These are phyloP conservation scores for Xylariomycetidae sp. DNA, from an alignment of 2,329 filamentous ascomycete species.

Conservation along the genomic window DNA sequence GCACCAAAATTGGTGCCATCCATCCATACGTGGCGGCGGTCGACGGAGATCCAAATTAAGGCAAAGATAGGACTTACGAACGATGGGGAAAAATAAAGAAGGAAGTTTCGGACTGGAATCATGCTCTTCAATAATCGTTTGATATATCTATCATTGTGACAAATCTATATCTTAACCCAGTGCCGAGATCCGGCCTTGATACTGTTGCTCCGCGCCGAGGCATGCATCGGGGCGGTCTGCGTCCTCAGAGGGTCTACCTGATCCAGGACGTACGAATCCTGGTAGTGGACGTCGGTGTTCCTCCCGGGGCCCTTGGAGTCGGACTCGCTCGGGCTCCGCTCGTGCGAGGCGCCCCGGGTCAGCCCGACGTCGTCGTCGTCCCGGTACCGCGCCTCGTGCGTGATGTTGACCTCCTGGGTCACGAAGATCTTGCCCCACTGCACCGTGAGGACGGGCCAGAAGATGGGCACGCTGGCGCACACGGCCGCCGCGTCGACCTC, in stretches of 20 bases:
- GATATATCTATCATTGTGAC: slow-evolving; percentile 4
- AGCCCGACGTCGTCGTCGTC: slow-evolving; percentile 18
- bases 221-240: slow-evolving; percentile 8
- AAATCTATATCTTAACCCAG: slow-evolving; percentile 17
- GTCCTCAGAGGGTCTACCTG: slow-evolving; percentile 17
- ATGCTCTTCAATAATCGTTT: background rate
- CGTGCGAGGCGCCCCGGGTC: slow-evolving; percentile 10
- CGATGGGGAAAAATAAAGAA: too few relatives aligned
- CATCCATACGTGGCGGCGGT: too few relatives aligned
- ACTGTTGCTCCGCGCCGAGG: slow-evolving; percentile 11
- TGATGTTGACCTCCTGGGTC: slow-evolving; percentile 23
- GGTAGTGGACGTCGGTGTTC: slow-evolving; percentile 13
- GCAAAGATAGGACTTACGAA: too few relatives aligned
- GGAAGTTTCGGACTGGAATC: too few relatives aligned
- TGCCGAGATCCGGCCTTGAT: slow-evolving; percentile 10
- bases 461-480: slow-evolving; percentile 24
- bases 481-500: slow-evolving; percentile 22
- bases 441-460: slow-evolving; percentile 22
- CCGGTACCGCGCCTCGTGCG: slow-evolving; percentile 17
- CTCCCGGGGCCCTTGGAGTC: slow-evolving; percentile 5
- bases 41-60: too few relatives aligned
- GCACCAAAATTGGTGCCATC: too few relatives aligned
- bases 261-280: slow-evolving; percentile 15
- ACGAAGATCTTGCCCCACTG: slow-evolving; percentile 24
- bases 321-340: slow-evolving; percentile 16